These are phyloP conservation scores for Pascua guehoae DNA, from an alignment of 1,284 basidiomycete genomes.

Conservation along the genomic window DNA sequence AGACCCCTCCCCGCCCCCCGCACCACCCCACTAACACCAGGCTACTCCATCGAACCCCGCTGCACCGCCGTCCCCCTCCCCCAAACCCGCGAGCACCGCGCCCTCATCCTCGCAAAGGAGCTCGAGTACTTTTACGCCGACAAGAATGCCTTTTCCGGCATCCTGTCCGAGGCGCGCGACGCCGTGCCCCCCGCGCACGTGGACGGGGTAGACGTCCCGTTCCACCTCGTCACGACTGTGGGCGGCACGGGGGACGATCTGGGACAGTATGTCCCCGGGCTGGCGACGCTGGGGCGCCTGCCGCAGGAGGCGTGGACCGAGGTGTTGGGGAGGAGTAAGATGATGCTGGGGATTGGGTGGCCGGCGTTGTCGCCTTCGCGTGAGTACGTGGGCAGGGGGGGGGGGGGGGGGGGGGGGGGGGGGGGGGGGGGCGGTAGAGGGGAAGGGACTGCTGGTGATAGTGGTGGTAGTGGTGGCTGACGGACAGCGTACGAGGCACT, in stretches of 20 bases:
- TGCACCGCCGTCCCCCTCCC: conserved; percentile 20
- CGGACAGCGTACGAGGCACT: conserved; percentile 45
- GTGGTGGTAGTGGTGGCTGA: neutral
- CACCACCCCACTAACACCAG: conserved; percentile 9
- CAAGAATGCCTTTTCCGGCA: neutral
- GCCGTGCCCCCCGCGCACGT: neutral
- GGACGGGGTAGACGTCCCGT: conserved; percentile 9
- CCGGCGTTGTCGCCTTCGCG: conserved; percentile 11
- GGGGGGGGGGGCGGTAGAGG: too few relatives aligned
- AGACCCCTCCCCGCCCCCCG: too few relatives aligned
- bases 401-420: too few relatives aligned
- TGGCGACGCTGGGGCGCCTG: conserved; percentile 11
- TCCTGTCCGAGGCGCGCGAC: conserved; percentile 5
- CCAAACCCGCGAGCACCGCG: conserved; percentile 33
- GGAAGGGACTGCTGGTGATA: neutral
- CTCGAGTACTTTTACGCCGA: conserved; percentile 30
- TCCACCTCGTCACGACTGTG: conserved; percentile 28
- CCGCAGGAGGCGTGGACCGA: conserved; percentile 2
- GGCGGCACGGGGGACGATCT: conserved; percentile 3
- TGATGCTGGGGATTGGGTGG: conserved; percentile 9
- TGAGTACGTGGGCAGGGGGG: neutral
- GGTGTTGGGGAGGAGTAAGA: conserved; percentile 8
- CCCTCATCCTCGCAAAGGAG: conserved; percentile 44
- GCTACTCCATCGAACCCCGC: conserved; percentile 45
- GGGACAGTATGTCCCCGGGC: neutral